These are phyloP conservation scores for Cordyceps farinosa DNA, from an alignment of 2,329 filamentous ascomycete genomes.

Conservation along the genomic window DNA sequence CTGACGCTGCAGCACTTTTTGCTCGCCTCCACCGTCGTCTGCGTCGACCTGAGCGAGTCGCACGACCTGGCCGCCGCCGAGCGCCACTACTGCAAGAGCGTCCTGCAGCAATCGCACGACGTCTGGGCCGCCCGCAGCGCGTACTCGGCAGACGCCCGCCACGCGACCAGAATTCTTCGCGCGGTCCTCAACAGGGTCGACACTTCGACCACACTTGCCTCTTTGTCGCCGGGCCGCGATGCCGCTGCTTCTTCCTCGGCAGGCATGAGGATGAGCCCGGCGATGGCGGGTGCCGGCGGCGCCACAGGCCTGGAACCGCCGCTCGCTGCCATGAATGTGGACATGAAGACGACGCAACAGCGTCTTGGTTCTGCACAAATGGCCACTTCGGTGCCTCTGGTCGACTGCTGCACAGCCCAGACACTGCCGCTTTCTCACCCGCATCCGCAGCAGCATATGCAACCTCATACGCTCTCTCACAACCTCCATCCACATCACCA, in stretches of 20 bases:
- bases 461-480: not conserved
- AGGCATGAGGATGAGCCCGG: not conserved
- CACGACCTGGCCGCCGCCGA: slow-evolving; percentile 30
- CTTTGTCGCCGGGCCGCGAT: not conserved
- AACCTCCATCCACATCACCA: not conserved
- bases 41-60: slow-evolving; percentile 45
- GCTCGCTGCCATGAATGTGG: slow-evolving; percentile 10
- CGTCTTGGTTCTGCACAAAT: not conserved
- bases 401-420: not conserved
- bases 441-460: not conserved
- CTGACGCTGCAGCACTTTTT: slow-evolving; percentile 55
- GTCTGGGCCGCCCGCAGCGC: slow-evolving; percentile 41
- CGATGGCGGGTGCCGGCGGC: not conserved
- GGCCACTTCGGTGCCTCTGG: not conserved
- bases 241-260: not conserved
- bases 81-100: slow-evolving; percentile 33
- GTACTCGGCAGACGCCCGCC: slow-evolving; percentile 39
- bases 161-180: slow-evolving; percentile 41
- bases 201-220: not conserved
- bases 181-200: slow-evolving; percentile 40
- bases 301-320: slow-evolving; percentile 4
- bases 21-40: slow-evolving; percentile 58
- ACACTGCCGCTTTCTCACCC: not conserved
- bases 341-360: not conserved
- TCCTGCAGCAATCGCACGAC: slow-evolving; percentile 38